Conservation (phyloP, 441 rosid species). For the Gossypium laxum region DNA sequence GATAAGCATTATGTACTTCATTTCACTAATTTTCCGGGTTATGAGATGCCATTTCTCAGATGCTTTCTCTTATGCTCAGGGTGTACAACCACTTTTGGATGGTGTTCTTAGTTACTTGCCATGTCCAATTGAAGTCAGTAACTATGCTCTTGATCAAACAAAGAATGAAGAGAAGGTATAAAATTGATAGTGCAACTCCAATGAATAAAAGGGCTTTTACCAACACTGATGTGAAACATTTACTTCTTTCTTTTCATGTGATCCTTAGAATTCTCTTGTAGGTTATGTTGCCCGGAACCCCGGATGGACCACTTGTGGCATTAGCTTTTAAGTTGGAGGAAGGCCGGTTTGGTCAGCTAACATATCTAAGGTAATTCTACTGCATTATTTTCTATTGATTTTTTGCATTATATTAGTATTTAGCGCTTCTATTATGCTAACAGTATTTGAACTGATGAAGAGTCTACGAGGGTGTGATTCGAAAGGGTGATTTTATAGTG, state of each 20-base stretch:
- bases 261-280: constrained; percentile 22
- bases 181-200: not conserved
- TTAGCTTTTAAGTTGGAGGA: constrained; percentile 96
- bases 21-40: not conserved
- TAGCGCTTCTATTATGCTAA: constrained; percentile 18
- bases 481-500: constrained; percentile 82
- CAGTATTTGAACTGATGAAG: constrained; percentile 35
- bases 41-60: not conserved
- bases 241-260: not conserved
- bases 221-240: not conserved
- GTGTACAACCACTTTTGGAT: constrained; percentile 86
- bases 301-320: constrained; percentile 96
- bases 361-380: constrained; percentile 59
- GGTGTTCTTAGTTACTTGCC: constrained; percentile 82
- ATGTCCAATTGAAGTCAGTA: constrained; percentile 78
- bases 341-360: constrained; percentile 92
- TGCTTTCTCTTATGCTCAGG: constrained; percentile 32
- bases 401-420: not conserved
- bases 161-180: constrained; percentile 79
- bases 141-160: constrained; percentile 83
- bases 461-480: constrained; percentile 82
- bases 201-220: not conserved
- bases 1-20: too few species aligned
- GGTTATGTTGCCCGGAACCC: constrained; percentile 75
- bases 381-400: not conserved